These are phyloP conservation scores for Gynandropsis gynandra DNA, from an alignment of 345 rosid genomes.

Conservation along the genomic window DNA sequence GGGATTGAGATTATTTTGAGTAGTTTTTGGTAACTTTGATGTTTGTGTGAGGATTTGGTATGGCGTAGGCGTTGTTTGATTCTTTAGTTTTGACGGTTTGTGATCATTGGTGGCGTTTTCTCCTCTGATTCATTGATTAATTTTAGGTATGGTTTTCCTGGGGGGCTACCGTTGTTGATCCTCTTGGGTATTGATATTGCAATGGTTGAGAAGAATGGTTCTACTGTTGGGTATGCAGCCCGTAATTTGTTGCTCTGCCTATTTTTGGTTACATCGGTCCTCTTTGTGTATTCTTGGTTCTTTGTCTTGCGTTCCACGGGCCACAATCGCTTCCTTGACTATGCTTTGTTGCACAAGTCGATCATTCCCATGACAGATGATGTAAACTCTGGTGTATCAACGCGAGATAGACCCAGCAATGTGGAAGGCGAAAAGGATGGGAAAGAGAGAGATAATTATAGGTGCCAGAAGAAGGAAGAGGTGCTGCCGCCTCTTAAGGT, in stretches of 20 bases:
- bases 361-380: conserved; percentile 20
- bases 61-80: too few relatives aligned
- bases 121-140: too few relatives aligned
- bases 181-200: conserved; percentile 6
- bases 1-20: too few relatives aligned
- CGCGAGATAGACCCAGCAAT: conserved; percentile 9
- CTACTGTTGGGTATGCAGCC: conserved; percentile 35
- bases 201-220: conserved; percentile 55
- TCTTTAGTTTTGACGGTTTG: too few relatives aligned
- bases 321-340: conserved; percentile 32
- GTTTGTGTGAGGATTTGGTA: too few relatives aligned
- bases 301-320: conserved; percentile 55
- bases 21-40: too few relatives aligned
- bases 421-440: conserved; percentile 18
- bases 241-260: conserved; percentile 46
- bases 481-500: conserved; percentile 48
- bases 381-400: conserved; percentile 10
- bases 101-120: too few relatives aligned
- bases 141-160: not conserved
- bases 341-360: conserved; percentile 28
- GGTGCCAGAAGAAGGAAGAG: conserved; percentile 16
- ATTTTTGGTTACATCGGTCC: conserved; percentile 34
- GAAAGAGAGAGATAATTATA: conserved; percentile 7
- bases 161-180: conserved; percentile 5
- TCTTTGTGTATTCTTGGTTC: conserved; percentile 71